Evolutionary conservation across 2,329 filamentous ascomycete species (phyloP), one percentile per base, ranked within the genome.

Genomic region (Phoma sp.): DNA sequence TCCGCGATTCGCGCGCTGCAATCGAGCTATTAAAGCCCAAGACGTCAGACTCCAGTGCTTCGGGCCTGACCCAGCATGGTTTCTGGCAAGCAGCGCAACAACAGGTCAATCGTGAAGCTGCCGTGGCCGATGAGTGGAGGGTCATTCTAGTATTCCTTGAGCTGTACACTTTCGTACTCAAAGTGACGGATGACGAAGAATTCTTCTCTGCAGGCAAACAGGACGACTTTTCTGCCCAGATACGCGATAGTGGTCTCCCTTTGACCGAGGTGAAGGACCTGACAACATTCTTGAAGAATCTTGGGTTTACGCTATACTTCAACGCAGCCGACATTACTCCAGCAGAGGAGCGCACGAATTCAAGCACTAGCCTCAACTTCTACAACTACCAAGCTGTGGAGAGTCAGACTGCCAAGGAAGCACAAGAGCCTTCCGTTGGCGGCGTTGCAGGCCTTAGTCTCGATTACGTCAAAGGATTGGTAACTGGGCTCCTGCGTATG

Each of bases 101-200:
- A 31, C 62, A 71, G 33, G 38, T 68, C 22, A 63, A 72, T 13
- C 68, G 72, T 31, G 69, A 74, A 72, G 49, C 68, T 63, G 60
- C 81, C 71, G 74, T 81, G 76, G 76, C 82, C 24, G 84, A 88
- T 63, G 92, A 98, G 70, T 99, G 95, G 95, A 88, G 89, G 17
- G 88, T 95, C 1, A 85, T 96, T 37, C 80, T 98, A 0, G 83
- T 99, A 0, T 98, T 99, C 70, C 82, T 99, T 6, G 95, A 99
- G 67, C 83, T 99, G 0, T 99, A 97, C 72, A 92, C 90, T 2
- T 98, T 98, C 71, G 86, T 97, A 2, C 80, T 98, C 12, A 90
- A 95, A 64, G 86, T 98, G 31, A 96, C 94, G 72, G 95, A 99
- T 64, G 95, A 99, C 61, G 94, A 98, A 63, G 95, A 99, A 66